Base-by-base conservation (phyloP, 1,284 basidiomycete genomes). In the Hemileia vastatrix region DNA sequence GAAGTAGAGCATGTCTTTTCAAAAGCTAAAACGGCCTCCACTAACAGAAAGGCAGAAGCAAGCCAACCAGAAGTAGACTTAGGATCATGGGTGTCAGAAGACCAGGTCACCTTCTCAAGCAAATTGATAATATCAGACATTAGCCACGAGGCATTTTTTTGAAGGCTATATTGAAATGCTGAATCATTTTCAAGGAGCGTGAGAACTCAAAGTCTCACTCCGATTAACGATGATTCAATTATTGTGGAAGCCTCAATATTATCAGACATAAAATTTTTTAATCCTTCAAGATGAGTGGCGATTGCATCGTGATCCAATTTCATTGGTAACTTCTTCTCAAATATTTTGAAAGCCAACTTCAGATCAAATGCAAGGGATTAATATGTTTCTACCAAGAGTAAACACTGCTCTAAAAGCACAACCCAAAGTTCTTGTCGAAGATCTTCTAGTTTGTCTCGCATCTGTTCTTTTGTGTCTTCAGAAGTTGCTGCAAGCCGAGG, bases 301-400 rank as follows among this genome's bases (percentile, higher is more conserved):
- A 59, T 62, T 18, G 63, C 61, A 43, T 69, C 40, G 60, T 47
- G 47, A 15, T 57, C 49, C 31, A 51, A 40, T 54, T 40, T 52
- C 43, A 44, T 13, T 45, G 40, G 66, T 64, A 21, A 71, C 64
- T 58, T 63, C 21, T 56, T 55, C 13, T 56, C 47, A 6, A 73
- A 56, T 83, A 57, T 86, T 51, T 66, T 81, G 76, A 93, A 90
- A 8, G 87, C 86, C 32, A 81, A 81, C 69, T 88, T 85, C 54
- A 95, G 83, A 71, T 96, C 92, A 72, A 95, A 95, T 52, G 96
- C 85, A 49, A 96, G 81, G 4, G 86, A 85, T 6, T 87, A 84
- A 69, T 92, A 87, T 65, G 87, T 83, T 72, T 97, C 93, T 51
- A 94, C 86, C 27, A 99, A 80, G 9, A 80, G 78, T 48, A 98